A percentile compares a stretch with the other conserved stretches of the same genome.
Evolutionary conservation across 2,329 filamentous ascomycete genomes (phyloP).

Genomic region (Xylariaceae sp.): DNA sequence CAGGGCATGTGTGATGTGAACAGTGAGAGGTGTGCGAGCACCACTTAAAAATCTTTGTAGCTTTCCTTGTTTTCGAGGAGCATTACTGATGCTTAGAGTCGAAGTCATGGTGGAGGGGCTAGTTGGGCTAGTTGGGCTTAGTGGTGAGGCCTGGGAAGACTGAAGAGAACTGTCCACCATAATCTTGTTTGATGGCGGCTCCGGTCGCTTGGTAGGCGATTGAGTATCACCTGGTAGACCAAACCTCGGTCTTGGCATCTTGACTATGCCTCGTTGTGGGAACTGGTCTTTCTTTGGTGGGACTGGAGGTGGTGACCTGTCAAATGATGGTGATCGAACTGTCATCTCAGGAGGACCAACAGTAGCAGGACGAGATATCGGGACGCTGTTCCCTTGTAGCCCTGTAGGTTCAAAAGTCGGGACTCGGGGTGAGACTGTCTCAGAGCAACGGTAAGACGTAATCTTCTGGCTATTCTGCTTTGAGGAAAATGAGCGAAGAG

Average conservation of each 20-base stretch:
- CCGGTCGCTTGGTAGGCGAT: background rate
- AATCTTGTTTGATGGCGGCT: background rate
- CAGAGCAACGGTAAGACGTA: slow-evolving; percentile 24
- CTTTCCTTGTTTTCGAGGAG: slow-evolving; percentile 45
- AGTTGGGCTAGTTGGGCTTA: slow-evolving; percentile 33
- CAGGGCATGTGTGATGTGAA: slow-evolving; percentile 42
- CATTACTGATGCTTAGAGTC: slow-evolving; percentile 44
- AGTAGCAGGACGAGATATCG: background rate
- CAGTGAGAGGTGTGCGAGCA: slow-evolving; percentile 40
- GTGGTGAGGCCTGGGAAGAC: slow-evolving; percentile 34
- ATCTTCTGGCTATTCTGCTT: slow-evolving; percentile 40
- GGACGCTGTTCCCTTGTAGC: background rate
- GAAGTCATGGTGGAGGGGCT: slow-evolving; percentile 42
- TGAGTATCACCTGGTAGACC: background rate
- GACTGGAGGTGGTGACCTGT: slow-evolving; percentile 43
- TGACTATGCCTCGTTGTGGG: background rate
- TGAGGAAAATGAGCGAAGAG: slow-evolving; percentile 56
- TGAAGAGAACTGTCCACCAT: slow-evolving; percentile 19
- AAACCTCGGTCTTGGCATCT: background rate
- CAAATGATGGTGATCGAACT: slow-evolving; percentile 8
- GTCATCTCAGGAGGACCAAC: background rate
- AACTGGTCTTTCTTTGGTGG: slow-evolving; percentile 45
- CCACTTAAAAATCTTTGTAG: slow-evolving; percentile 49
- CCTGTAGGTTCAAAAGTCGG: background rate
- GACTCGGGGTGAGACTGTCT: slow-evolving; percentile 8